A percentile compares a stretch with the other conserved stretches of the same genome.
phyloP scores from a whole-genome alignment of 1,284 basidiomycete species.

The Serendipita sp. region DNA sequence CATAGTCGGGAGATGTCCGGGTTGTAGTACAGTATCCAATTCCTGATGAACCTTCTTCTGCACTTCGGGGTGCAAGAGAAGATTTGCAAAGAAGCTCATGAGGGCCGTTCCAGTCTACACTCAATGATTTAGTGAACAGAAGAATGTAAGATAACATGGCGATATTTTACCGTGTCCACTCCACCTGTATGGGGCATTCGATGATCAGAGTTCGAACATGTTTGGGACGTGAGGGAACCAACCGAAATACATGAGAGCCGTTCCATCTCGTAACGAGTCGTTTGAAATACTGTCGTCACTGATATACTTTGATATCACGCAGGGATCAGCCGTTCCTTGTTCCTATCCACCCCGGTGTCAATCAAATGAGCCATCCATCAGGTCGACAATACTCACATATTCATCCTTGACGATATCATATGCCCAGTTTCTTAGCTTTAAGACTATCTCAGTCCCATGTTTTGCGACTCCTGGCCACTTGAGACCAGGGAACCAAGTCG shows the following conservation, averaged over 20 bases:
- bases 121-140: constrained; percentile 40
- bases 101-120: constrained; percentile 15
- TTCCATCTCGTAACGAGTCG: not conserved
- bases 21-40: constrained; percentile 23
- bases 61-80: constrained; percentile 24
- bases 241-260: not conserved
- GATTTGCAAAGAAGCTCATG: constrained; percentile 24
- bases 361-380: not conserved
- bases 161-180: constrained; percentile 12
- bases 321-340: not conserved
- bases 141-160: constrained; percentile 29
- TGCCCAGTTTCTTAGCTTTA: not conserved
- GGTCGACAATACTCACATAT: not conserved
- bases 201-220: constrained; percentile 4
- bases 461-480: not conserved
- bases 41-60: constrained; percentile 25
- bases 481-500: not conserved
- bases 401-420: not conserved
- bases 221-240: not conserved
- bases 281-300: not conserved
- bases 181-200: constrained; percentile 11
- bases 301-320: not conserved
- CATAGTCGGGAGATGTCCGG: constrained; percentile 22
- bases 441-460: not conserved
- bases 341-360: not conserved